A percentile compares a stretch with the other conserved stretches of the same genome.
phyloP scores from a whole-genome alignment of 805 yeast genomes.

The Sugiyamaella qingdaonensis region DNA sequence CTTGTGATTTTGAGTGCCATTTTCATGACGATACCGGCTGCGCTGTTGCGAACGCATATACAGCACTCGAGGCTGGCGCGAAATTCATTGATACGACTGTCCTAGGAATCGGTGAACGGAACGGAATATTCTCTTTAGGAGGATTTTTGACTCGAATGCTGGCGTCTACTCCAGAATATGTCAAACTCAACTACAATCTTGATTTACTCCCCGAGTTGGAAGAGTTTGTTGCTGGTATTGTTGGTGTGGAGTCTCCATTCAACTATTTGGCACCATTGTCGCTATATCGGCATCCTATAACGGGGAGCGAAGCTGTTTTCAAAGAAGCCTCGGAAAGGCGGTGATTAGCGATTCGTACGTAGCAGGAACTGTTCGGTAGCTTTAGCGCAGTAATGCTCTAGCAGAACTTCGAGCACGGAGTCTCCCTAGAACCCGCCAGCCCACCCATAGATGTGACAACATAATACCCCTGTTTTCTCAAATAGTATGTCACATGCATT shows the following conservation, averaged over 20 bases:
- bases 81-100: constrained; percentile 90
- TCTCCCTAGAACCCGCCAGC: too few species aligned
- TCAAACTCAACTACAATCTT: constrained; percentile 84
- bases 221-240: constrained; percentile 92
- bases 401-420: too few species aligned
- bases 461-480: too few species aligned
- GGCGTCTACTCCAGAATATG: constrained; percentile 95
- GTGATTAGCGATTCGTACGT: neutral
- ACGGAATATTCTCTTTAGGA: constrained; percentile 95
- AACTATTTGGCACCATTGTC: constrained; percentile 39
- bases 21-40: constrained; percentile 99
- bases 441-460: too few species aligned
- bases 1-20: constrained; percentile 96
- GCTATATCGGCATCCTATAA: neutral
- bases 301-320: neutral
- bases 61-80: constrained; percentile 98
- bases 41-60: constrained; percentile 97
- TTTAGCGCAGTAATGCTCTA: too few species aligned
- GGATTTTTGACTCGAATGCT: constrained; percentile 99
- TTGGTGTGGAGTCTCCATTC: constrained; percentile 93
- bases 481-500: too few species aligned
- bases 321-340: neutral
- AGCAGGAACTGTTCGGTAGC: too few species aligned
- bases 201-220: constrained; percentile 94
- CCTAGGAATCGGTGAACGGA: constrained; percentile 97